Evolutionary conservation across 2,329 filamentous ascomycete species (phyloP).

Genomic region (Claviceps humidiphila): DNA sequence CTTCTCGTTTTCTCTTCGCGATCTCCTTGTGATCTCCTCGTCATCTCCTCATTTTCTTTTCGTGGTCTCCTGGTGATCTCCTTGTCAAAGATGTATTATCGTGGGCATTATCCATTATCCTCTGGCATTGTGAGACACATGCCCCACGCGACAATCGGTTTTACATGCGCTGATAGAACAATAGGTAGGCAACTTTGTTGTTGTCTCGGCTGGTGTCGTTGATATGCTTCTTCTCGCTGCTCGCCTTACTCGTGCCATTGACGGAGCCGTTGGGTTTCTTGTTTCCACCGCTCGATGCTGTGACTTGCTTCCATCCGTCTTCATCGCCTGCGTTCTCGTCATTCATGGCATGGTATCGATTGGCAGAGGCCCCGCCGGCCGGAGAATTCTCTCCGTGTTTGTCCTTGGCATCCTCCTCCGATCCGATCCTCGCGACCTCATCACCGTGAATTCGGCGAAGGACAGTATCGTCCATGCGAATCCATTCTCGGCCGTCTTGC

Average conservation of each 20-base stretch:
- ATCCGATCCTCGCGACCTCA: conserved; percentile 76
- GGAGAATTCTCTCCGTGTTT: conserved; percentile 13
- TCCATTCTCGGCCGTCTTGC: conserved; percentile 92
- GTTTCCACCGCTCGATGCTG: conserved; percentile 43
- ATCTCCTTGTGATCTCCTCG: too few relatives aligned
- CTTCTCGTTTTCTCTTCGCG: too few relatives aligned
- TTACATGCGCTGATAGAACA: conserved; percentile 79
- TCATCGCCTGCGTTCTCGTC: conserved; percentile 57
- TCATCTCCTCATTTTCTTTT: background rate
- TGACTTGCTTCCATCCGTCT: conserved; percentile 74
- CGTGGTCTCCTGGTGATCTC: background rate
- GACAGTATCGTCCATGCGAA: conserved; percentile 86
- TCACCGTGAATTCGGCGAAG: conserved; percentile 75
- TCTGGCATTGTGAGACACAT: background rate
- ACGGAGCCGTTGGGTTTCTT: conserved; percentile 57
- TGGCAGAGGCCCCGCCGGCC: conserved; percentile 35
- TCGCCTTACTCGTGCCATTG: conserved; percentile 48
- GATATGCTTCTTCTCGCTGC: conserved; percentile 42
- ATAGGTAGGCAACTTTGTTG: conserved; percentile 91
- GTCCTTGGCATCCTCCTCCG: conserved; percentile 63
- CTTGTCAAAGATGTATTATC: background rate
- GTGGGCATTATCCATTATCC: background rate
- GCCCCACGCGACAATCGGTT: background rate
- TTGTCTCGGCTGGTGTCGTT: conserved; percentile 71
- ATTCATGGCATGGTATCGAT: conserved; percentile 60